Evolutionary conservation across 768 basidiomycete species (phyloP).

Genomic region (Podaxis sp.): DNA sequence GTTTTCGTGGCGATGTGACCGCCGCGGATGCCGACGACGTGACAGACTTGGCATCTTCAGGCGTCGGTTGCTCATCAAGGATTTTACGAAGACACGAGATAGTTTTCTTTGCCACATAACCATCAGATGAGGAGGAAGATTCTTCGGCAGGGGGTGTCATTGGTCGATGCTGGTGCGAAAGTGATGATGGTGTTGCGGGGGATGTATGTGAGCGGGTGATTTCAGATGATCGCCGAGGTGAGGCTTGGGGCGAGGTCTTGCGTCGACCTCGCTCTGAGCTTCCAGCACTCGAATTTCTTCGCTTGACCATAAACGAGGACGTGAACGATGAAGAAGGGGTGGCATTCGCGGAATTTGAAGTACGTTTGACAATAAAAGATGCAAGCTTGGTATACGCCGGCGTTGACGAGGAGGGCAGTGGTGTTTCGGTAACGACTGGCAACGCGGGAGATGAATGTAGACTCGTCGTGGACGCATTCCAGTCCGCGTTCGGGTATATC

Average conservation of each 20-base stretch:
- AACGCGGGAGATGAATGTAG: constrained; percentile 25
- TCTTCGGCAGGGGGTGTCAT: constrained; percentile 62
- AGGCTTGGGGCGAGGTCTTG: neutral
- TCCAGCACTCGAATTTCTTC: constrained; percentile 12
- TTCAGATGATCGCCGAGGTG: constrained; percentile 6
- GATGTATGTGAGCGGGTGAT: neutral
- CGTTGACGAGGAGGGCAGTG: constrained; percentile 37
- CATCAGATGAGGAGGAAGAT: constrained; percentile 52
- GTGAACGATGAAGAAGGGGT: constrained; percentile 33
- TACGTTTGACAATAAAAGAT: constrained; percentile 32
- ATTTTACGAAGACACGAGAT: constrained; percentile 68
- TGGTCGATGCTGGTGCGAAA: constrained; percentile 21
- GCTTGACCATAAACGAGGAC: constrained; percentile 14
- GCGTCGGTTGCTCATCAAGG: constrained; percentile 48
- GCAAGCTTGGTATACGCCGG: constrained; percentile 62
- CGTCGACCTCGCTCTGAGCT: constrained; percentile 1
- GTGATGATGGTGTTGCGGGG: neutral
- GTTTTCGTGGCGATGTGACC: constrained; percentile 8
- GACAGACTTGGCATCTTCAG: constrained; percentile 11
- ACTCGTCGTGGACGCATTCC: constrained; percentile 21
- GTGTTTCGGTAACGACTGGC: constrained; percentile 28
- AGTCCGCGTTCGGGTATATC: constrained; percentile 18
- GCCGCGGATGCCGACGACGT: neutral
- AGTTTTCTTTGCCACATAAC: constrained; percentile 55
- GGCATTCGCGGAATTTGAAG: constrained; percentile 25